Evolutionary conservation across 1,139 yeast species (phyloP).

Genomic region (Candida sanyaensis): DNA sequence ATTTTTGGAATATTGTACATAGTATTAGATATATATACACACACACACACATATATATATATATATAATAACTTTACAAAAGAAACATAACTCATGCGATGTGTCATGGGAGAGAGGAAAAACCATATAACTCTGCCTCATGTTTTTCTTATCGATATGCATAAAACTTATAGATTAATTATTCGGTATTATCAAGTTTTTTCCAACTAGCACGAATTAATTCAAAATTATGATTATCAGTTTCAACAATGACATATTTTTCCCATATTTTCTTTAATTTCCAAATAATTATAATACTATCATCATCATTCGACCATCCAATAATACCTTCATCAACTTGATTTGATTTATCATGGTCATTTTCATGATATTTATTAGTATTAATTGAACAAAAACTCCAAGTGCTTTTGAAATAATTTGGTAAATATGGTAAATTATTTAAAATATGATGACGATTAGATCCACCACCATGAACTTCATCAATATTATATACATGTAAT

Average conservation of each 20-base stretch:
- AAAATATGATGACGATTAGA: constrained; percentile 70
- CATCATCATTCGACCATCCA: constrained; percentile 74
- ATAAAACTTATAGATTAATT: background rate
- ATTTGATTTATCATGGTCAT: constrained; percentile 27
- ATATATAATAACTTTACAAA: background rate
- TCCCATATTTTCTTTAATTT: constrained; percentile 77
- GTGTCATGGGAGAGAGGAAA: too few relatives aligned
- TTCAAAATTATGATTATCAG: constrained; percentile 4
- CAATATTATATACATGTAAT: constrained; percentile 73
- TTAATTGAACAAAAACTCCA: constrained; percentile 91
- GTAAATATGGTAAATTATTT: constrained; percentile 54
- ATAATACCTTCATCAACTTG: constrained; percentile 60
- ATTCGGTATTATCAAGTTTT: constrained; percentile 40
- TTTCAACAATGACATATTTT: constrained; percentile 67
- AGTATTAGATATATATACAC: background rate
- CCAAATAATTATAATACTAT: constrained; percentile 72
- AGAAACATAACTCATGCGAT: background rate
- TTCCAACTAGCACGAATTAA: constrained; percentile 72
- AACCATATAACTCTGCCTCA: too few relatives aligned
- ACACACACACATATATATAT: background rate
- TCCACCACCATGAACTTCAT: constrained; percentile 6
- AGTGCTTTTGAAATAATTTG: constrained; percentile 79
- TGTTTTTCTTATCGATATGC: too few relatives aligned
- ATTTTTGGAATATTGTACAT: background rate
- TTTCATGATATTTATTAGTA: constrained; percentile 47